Conservation (phyloP, 2,329 filamentous ascomycete species). For the Phoma sp. region DNA sequence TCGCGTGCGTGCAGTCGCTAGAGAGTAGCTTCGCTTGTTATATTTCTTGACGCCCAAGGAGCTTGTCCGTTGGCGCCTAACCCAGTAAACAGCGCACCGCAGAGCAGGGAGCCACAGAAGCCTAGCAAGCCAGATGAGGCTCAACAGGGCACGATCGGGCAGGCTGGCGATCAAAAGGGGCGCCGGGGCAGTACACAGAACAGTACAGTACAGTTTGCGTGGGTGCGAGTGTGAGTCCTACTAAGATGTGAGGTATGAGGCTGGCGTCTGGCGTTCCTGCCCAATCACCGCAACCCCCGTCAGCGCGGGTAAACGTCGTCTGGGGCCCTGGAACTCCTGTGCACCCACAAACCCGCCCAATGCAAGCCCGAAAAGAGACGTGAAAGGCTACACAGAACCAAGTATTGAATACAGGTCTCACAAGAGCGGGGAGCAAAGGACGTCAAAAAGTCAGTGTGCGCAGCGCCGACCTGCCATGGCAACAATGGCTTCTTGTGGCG, state of each 20-base stretch:
- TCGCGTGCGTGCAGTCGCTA: conserved; percentile 11
- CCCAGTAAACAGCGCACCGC: conserved; percentile 12
- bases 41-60: conserved; percentile 39
- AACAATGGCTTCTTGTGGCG: conserved; percentile 27
- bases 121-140: conserved; percentile 17
- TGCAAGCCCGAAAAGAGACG: conserved; percentile 17
- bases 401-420: conserved; percentile 21
- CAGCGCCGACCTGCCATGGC: conserved; percentile 23
- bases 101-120: conserved; percentile 16
- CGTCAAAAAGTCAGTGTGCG: conserved; percentile 18
- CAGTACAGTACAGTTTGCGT: not conserved
- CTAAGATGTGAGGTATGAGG: conserved; percentile 6
- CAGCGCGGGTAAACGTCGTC: conserved; percentile 6
- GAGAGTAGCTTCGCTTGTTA: conserved; percentile 13
- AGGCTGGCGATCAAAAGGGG: conserved; percentile 19
- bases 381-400: conserved; percentile 19
- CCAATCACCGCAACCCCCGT: conserved; percentile 9
- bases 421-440: conserved; percentile 21
- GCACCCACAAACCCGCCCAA: conserved; percentile 4
- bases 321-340: conserved; percentile 14
- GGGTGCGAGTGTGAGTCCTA: conserved; percentile 1
- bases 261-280: conserved; percentile 8
- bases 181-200: not conserved
- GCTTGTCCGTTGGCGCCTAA: conserved; percentile 36
- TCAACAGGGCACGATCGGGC: conserved; percentile 25